Evolutionary conservation across 2,329 filamentous ascomycete species (phyloP).

Genomic region (Fusarium sp.): DNA sequence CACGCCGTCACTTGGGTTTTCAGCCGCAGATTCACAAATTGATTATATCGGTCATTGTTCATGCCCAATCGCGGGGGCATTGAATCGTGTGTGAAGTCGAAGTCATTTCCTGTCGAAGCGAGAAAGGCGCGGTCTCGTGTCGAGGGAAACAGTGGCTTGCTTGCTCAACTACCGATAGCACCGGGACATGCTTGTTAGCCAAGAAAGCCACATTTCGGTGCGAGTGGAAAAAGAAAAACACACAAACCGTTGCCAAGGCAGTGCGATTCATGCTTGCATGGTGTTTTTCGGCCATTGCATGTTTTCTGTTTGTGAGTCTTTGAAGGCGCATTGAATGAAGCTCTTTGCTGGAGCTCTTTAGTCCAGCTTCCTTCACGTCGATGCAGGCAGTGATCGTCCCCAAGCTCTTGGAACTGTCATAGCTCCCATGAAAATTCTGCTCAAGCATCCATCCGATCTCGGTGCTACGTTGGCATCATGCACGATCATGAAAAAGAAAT

Average conservation of each 20-base stretch:
- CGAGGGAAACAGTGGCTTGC: background rate
- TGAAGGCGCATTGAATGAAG: background rate
- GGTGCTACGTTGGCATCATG: conserved; percentile 7
- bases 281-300: background rate
- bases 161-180: conserved; percentile 11
- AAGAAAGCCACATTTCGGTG: background rate
- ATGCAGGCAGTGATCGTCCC: background rate
- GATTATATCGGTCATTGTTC: background rate
- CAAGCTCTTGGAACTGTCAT: background rate
- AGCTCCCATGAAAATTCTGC: conserved; percentile 13
- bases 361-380: background rate
- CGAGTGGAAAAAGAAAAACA: background rate
- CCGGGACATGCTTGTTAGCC: background rate
- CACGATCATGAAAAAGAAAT: conserved; percentile 6
- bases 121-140: background rate
- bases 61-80: background rate
- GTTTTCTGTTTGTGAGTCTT: background rate
- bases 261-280: accelerated
- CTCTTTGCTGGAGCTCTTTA: background rate
- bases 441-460: conserved; percentile 21
- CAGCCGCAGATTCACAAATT: background rate
- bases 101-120: background rate
- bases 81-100: background rate
- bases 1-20: background rate
- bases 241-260: background rate